Evolutionary conservation across 192 early-diverging fungal species (phyloP).

Genomic region (Oehlia diaphana): DNA sequence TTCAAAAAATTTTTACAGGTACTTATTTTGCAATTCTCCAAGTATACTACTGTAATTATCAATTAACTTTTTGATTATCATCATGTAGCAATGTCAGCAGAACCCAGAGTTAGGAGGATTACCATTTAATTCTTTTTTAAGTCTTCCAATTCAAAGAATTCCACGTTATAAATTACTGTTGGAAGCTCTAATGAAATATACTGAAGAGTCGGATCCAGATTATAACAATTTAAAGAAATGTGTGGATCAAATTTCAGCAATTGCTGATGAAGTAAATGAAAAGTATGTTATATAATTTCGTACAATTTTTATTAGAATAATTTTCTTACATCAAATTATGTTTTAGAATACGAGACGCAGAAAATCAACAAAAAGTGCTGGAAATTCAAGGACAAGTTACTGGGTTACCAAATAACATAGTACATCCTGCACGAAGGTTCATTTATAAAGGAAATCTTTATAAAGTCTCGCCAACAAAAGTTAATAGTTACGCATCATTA

Average conservation of each 20-base stretch:
- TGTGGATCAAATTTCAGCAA: conserved; percentile 57
- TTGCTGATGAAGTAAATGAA: conserved; percentile 84
- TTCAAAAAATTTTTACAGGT: conserved; percentile 32
- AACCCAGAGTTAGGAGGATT: conserved; percentile 19
- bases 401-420: conserved; percentile 7
- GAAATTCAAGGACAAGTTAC: conserved; percentile 22
- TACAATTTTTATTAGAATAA: neutral
- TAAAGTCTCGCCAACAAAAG: conserved; percentile 1
- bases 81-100: conserved; percentile 21
- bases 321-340: neutral
- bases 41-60: neutral
- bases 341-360: conserved; percentile 29
- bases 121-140: conserved; percentile 72
- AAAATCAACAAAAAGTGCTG: conserved; percentile 30
- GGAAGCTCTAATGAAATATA: conserved; percentile 69
- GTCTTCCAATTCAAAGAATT: conserved; percentile 87
- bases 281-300: conserved; percentile 17
- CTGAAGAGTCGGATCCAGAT: conserved; percentile 72
- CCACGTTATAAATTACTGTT: conserved; percentile 87
- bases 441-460: conserved; percentile 25
- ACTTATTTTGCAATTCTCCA: neutral
- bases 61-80: neutral
- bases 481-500: neutral
- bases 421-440: conserved; percentile 30
- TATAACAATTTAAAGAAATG: conserved; percentile 61